Evolutionary conservation across 192 early-diverging fungal species (phyloP), one percentile per base, ranked within the genome.

Genomic region (Chytriomyces hyalinus): DNA sequence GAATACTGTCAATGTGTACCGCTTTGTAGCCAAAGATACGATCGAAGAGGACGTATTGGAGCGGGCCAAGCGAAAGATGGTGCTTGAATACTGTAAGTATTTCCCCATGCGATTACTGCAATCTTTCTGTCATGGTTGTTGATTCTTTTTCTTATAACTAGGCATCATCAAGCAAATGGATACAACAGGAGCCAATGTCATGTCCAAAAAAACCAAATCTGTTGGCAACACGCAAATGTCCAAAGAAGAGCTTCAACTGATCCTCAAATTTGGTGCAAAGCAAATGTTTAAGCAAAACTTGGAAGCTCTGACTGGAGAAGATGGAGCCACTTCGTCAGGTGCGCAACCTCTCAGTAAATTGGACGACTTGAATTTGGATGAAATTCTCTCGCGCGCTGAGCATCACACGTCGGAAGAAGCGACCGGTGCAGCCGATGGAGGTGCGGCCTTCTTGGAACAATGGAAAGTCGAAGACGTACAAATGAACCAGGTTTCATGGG

Each of bases 31-130:
- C 44, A 95, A 97, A 77, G 97, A 93, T 73, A 96, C 96, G 0
- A 96, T 99, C 75, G 98, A 99, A 80, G 98, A 99, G 83, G 94
- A 97, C 61, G 96, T 99, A 72, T 89, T 98, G 49, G 98, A 99
- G 81, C 92, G 98, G 8, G 98, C 98, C 44, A 99, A 99, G 79
- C 89, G 95, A 78, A 99, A 99, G 83, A 98, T 98, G 97, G 96
- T 99, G 26, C 86, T 99, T 6, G 98, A 99, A 83, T 98, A 98
- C 85, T 96, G 94, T 79, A 67, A 74, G 78, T 67, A 48, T 28
- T 28, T 65, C 26, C 28, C 26, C 46, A 44, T 78, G 15, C 10
- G 22, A 15, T 10, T 76, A 68, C 49, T 49, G 24, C 48, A 9
- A 36, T 36, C 36, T 36, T 2, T 36, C 36, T 36, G 36, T 36